Conservation (phyloP, 371 early-diverging fungal species). For the Mortierella sp. region DNA sequence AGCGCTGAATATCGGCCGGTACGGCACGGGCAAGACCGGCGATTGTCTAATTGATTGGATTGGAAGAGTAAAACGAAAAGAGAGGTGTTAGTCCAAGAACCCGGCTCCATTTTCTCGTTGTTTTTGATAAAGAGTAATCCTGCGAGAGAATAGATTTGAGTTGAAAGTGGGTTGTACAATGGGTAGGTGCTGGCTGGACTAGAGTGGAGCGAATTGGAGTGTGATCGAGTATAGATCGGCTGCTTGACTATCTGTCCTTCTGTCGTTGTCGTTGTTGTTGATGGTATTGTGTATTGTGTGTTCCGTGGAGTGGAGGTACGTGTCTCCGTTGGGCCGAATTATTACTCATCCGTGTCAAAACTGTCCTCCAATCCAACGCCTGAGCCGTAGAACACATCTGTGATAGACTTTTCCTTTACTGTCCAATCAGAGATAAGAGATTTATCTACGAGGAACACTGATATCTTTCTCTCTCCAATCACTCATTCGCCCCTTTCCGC, state of each 20-base stretch:
- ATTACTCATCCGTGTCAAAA: slow-evolving; percentile 44
- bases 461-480: not conserved
- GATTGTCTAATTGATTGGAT: slow-evolving; percentile 70
- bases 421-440: not conserved
- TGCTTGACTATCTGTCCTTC: not conserved
- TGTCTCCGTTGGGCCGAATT: slow-evolving; percentile 9
- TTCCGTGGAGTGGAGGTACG: not conserved
- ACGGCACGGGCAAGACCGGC: slow-evolving; percentile 94
- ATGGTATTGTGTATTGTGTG: not conserved
- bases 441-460: not conserved
- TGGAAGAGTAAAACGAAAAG: not conserved
- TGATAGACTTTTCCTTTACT: not conserved
- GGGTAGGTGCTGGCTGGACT: not conserved
- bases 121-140: not conserved
- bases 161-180: too few species aligned
- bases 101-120: not conserved
- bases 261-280: not conserved
- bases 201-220: too few species aligned
- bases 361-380: slow-evolving; percentile 9
- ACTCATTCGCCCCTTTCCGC: slow-evolving; percentile 16
- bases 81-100: slow-evolving; percentile 5
- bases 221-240: too few species aligned
- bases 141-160: not conserved
- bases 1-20: slow-evolving; percentile 88
- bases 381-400: slow-evolving; percentile 16